Conservation (phyloP, 805 yeast species). For the Candida maesae region DNA sequence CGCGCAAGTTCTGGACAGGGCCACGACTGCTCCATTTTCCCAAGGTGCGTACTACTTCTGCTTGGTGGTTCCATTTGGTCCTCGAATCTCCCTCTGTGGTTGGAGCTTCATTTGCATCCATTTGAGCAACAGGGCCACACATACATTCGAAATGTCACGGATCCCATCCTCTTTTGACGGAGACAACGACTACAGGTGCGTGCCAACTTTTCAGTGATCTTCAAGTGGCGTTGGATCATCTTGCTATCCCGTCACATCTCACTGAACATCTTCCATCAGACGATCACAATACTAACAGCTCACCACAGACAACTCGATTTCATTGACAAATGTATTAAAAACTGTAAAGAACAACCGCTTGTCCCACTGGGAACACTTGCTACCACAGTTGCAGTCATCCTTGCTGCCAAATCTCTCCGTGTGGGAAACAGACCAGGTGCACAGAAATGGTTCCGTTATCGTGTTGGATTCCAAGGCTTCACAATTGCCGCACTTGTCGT, state of each 20-base stretch:
- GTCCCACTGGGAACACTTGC: conserved; percentile 81
- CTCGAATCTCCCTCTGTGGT: neutral
- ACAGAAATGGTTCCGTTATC: conserved; percentile 83
- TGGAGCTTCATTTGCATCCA: too few species aligned
- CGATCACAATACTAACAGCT: neutral
- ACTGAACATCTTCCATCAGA: too few species aligned
- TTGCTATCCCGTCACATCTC: too few species aligned
- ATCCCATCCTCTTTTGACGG: conserved; percentile 36
- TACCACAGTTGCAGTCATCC: conserved; percentile 74
- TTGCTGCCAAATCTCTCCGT: conserved; percentile 75
- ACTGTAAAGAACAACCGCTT: conserved; percentile 81
- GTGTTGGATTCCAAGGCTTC: conserved; percentile 82
- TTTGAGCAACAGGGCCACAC: too few species aligned
- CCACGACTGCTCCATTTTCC: too few species aligned
- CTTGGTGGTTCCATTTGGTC: too few species aligned
- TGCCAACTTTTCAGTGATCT: too few species aligned
- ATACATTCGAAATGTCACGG: too few species aligned
- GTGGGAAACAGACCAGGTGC: conserved; percentile 72
- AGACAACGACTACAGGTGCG: conserved; percentile 25
- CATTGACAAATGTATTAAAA: conserved; percentile 51
- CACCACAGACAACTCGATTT: conserved; percentile 39
- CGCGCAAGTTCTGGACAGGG: neutral
- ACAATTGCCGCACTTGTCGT: conserved; percentile 78
- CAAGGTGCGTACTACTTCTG: too few species aligned
- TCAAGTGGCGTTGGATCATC: too few species aligned